Percentiles rank a stretch among this genome's conserved stretches.
Evolutionary conservation across 257 asterid genomes (phyloP).

Genomic region (Penstemon newberryi): DNA sequence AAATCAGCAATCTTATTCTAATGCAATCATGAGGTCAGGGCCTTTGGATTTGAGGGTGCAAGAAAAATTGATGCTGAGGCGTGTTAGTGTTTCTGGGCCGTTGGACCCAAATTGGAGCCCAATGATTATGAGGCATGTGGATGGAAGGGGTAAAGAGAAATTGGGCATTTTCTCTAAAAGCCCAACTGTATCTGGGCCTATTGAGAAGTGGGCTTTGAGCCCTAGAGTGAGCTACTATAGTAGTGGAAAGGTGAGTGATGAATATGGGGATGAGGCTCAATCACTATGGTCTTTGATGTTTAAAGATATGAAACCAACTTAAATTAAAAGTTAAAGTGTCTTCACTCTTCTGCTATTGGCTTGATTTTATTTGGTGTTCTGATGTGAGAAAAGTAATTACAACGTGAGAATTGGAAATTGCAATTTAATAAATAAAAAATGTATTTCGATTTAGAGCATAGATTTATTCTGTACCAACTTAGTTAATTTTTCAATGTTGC

Average conservation of each 20-base stretch:
- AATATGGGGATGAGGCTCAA: constrained; percentile 41
- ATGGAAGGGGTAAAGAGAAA: constrained; percentile 30
- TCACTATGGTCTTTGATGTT: constrained; percentile 88
- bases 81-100: too few relatives aligned
- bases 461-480: too few relatives aligned
- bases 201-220: constrained; percentile 57
- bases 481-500: too few relatives aligned
- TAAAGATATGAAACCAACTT: constrained; percentile 86
- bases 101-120: constrained; percentile 41
- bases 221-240: constrained; percentile 46
- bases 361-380: too few relatives aligned
- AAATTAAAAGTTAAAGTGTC: constrained; percentile 31
- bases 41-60: constrained; percentile 48
- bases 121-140: constrained; percentile 34
- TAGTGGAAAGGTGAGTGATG: constrained; percentile 38
- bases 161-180: constrained; percentile 37
- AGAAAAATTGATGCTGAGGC: constrained; percentile 19
- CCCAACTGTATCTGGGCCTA: constrained; percentile 53
- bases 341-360: too few relatives aligned
- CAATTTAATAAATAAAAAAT: too few relatives aligned
- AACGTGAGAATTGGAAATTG: too few relatives aligned
- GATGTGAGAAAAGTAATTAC: too few relatives aligned
- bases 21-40: constrained; percentile 54
- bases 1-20: background rate
- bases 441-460: too few relatives aligned